Base-by-base conservation (phyloP, 306 rosid genomes). In the Rosa lucieae region DNA sequence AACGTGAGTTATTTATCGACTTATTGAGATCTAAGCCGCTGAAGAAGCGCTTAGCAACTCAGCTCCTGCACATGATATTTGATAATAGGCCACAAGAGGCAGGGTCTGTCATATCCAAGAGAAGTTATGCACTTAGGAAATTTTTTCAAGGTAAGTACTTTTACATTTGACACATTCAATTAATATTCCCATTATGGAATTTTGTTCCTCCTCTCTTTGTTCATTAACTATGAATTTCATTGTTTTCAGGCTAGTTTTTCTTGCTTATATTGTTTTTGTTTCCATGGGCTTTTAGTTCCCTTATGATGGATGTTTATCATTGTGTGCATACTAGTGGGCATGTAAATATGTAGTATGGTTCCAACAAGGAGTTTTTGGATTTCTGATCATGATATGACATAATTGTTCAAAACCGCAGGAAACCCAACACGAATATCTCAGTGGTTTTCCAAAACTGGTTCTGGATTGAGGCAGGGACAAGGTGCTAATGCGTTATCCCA, bases 401-500 rank as follows among this genome's bases (percentile, higher is more conserved):
- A 18, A n/a, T 80, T 59, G 62, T 81, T 77, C 49, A 73, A 78
- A 44, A 71, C 83, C 88, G 87, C 94, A 92, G 98, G 94, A 77
- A 88, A 89, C 78, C 87, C 94, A 8, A 89, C 85, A 62, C 90
- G 90, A 11, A 84, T 92, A 65, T 83, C 51, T 18, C 86, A 83
- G 83, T 94, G 99, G 99, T 94, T 94, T 86, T 85, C 89, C 32
- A 85, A 68, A n/a, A 77, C 86, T 29, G 86, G 82, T 53, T 78
- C 83, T 72, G 92, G 90, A 79, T 81, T 88, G 67, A 93, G 89
- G 76, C 95, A 85, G 72, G 89, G 93, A 72, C 89, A 86, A 82
- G 95, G 99, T 73, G 91, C 88, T 43, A 92, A 84, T 83, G 97
- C 95, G 0, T 79, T 94, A 74, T 83, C 97, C 15, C 93, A 92